Evolutionary conservation across 2,329 filamentous ascomycete genomes (phyloP).

Genomic region (Zymoseptoria passerinii): DNA sequence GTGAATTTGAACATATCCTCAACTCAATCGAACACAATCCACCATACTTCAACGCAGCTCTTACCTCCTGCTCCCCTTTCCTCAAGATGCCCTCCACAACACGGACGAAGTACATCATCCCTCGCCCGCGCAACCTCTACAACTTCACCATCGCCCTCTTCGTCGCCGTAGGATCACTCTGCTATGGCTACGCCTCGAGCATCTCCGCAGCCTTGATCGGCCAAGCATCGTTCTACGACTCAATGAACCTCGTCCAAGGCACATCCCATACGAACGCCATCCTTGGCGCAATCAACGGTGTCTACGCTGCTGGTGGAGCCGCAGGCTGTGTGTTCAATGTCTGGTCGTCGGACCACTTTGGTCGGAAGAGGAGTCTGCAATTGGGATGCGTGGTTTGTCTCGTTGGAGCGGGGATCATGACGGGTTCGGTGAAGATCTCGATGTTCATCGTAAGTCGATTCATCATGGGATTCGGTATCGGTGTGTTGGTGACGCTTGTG

Average conservation of each 20-base stretch:
- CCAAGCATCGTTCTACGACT: conserved; percentile 5
- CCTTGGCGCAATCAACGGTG: conserved; percentile 4
- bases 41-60: background rate
- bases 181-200: conserved; percentile 7
- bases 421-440: conserved; percentile 3
- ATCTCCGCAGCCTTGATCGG: conserved; percentile 3
- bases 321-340: conserved; percentile 5
- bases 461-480: conserved; percentile 5
- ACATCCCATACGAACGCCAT: conserved; percentile 2
- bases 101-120: background rate
- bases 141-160: conserved; percentile 9
- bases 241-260: conserved; percentile 2
- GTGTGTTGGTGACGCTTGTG: conserved; percentile 2
- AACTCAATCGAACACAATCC: background rate
- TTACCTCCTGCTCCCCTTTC: background rate
- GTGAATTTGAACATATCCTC: background rate
- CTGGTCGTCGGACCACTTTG: conserved; percentile 3
- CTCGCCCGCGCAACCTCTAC: conserved; percentile 1
- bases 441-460: conserved; percentile 8
- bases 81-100: background rate
- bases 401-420: conserved; percentile 7
- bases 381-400: conserved; percentile 4
- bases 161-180: conserved; percentile 7
- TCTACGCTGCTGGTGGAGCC: conserved; percentile 9
- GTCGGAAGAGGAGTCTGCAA: conserved; percentile 8